These are phyloP conservation scores for Suhomyces terraborum DNA, from an alignment of 1,139 yeast genomes.

Conservation along the genomic window DNA sequence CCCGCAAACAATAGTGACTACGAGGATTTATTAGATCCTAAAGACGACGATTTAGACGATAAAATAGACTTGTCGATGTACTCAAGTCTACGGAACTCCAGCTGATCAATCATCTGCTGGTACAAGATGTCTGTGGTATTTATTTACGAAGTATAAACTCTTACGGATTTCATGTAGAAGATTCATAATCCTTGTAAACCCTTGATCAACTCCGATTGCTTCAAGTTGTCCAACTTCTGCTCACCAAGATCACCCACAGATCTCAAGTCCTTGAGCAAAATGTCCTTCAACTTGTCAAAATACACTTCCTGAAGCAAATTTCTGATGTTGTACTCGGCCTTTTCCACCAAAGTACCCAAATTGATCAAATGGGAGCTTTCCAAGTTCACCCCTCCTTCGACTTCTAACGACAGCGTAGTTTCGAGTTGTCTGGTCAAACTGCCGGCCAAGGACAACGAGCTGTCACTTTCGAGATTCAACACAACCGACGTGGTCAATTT, in stretches of 20 bases:
- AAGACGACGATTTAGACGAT: slow-evolving; percentile 23
- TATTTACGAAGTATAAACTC: not conserved
- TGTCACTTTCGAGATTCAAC: slow-evolving; percentile 55
- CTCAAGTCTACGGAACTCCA: slow-evolving; percentile 16
- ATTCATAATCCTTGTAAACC: slow-evolving; percentile 39
- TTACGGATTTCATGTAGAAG: not conserved
- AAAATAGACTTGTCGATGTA: slow-evolving; percentile 33
- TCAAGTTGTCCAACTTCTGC: slow-evolving; percentile 41
- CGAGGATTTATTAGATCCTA: slow-evolving; percentile 14
- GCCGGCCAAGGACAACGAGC: slow-evolving; percentile 67
- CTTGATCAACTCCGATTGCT: slow-evolving; percentile 53
- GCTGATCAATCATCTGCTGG: not conserved
- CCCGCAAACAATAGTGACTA: slow-evolving; percentile 19
- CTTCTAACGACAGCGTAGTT: slow-evolving; percentile 45
- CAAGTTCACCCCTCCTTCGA: slow-evolving; percentile 38
- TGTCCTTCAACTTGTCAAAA: slow-evolving; percentile 91
- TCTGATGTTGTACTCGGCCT: slow-evolving; percentile 83
- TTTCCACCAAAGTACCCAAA: slow-evolving; percentile 84
- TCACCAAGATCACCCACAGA: slow-evolving; percentile 47
- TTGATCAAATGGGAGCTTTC: slow-evolving; percentile 77
- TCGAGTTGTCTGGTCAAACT: slow-evolving; percentile 81
- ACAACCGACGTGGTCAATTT: slow-evolving; percentile 87
- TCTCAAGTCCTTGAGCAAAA: slow-evolving; percentile 67
- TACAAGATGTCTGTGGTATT: not conserved
- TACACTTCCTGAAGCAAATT: slow-evolving; percentile 89